Conservation (phyloP, 2,329 filamentous ascomycete genomes). For the Ophiosphaerella narmari region DNA sequence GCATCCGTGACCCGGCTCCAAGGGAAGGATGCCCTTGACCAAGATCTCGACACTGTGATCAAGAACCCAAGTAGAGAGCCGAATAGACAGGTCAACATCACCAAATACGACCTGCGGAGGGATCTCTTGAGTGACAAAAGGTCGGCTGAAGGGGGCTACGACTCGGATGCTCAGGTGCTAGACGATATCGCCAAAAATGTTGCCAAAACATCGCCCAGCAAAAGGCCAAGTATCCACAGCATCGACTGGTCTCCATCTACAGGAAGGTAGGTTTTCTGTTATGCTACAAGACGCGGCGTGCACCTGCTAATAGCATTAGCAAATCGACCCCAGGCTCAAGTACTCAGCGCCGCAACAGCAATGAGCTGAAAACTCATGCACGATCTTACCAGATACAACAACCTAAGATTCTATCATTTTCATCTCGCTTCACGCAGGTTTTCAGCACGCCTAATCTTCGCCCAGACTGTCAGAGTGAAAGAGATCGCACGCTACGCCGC, state of each 20-base stretch:
- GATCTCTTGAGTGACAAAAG: conserved; percentile 39
- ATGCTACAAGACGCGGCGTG: neutral
- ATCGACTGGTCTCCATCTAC: conserved; percentile 40
- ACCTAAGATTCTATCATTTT: conserved; percentile 16
- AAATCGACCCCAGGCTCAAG: conserved; percentile 35
- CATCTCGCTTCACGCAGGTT: conserved; percentile 26
- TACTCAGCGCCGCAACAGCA: conserved; percentile 15
- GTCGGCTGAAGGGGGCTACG: conserved; percentile 43
- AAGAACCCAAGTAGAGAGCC: conserved; percentile 23
- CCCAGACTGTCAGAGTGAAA: conserved; percentile 12
- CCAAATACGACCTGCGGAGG: conserved; percentile 37
- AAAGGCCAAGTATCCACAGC: conserved; percentile 42
- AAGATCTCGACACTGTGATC: conserved; percentile 28
- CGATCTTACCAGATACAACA: conserved; percentile 31
- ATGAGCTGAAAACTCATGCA: conserved; percentile 10
- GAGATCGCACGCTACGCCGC: conserved; percentile 27
- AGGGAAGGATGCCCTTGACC: conserved; percentile 6
- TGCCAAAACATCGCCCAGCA: conserved; percentile 34
- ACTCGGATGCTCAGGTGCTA: conserved; percentile 44
- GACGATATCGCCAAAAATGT: conserved; percentile 38
- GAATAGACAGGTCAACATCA: conserved; percentile 34
- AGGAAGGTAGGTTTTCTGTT: conserved; percentile 22
- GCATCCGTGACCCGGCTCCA: conserved; percentile 4
- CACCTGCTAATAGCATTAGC: conserved; percentile 20
- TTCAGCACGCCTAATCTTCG: conserved; percentile 40